phyloP scores from a whole-genome alignment of 176 grass and related monocot genomes.

The Oryza rufipogon region DNA sequence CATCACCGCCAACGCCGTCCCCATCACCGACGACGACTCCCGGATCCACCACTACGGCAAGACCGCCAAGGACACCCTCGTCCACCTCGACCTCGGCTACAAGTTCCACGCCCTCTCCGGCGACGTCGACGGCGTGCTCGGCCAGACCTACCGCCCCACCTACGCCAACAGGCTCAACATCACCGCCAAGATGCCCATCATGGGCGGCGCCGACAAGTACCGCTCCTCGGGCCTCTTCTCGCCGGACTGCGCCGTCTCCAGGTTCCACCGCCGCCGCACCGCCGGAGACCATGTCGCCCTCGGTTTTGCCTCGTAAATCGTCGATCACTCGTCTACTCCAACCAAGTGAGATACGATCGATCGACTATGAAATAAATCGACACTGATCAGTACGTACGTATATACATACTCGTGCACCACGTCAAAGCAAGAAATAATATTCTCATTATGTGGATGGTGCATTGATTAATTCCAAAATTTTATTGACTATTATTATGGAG shows the following conservation, averaged over 20 bases:
- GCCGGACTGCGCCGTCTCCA: constrained; percentile 3
- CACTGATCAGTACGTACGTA: not conserved
- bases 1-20: constrained; percentile 62
- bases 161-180: constrained; percentile 39
- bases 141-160: constrained; percentile 24
- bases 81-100: constrained; percentile 70
- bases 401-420: not conserved
- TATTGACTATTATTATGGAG: not conserved
- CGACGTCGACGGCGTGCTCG: constrained; percentile 44
- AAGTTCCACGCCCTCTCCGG: constrained; percentile 57
- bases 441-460: not conserved
- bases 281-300: not conserved
- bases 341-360: not conserved
- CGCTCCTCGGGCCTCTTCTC: constrained; percentile 30
- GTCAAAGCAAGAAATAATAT: not conserved
- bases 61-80: constrained; percentile 43
- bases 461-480: not conserved
- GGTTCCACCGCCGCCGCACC: not conserved
- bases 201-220: constrained; percentile 36
- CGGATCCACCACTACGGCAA: constrained; percentile 64
- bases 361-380: not conserved
- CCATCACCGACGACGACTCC: constrained; percentile 63
- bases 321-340: not conserved
- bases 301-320: not conserved
- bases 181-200: constrained; percentile 40